Evolutionary conservation across 805 yeast species (phyloP).

Genomic region (Candida dajiaensis): DNA sequence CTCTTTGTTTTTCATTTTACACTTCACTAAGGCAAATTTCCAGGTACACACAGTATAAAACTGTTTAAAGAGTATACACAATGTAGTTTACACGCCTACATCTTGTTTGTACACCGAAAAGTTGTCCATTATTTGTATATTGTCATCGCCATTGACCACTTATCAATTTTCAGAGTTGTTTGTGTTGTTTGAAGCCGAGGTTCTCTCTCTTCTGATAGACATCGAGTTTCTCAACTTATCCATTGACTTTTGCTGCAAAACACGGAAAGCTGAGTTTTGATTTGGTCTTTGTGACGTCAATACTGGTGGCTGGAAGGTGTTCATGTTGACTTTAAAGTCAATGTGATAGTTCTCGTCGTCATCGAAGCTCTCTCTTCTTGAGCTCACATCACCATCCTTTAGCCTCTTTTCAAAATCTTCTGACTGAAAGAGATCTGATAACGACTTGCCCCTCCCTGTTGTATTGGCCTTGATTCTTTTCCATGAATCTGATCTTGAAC

Average conservation of each 20-base stretch:
- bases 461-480: constrained; percentile 5
- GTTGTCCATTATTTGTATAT: too few species aligned
- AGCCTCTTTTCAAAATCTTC: constrained; percentile 7
- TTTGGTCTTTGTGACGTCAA: neutral
- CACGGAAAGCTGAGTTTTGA: neutral
- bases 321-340: constrained; percentile 3
- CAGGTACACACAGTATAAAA: too few species aligned
- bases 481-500: constrained; percentile 3
- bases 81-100: too few species aligned
- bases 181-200: too few species aligned
- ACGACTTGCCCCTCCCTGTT: neutral
- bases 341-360: constrained; percentile 6
- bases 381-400: constrained; percentile 2
- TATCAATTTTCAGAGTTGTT: neutral
- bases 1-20: too few species aligned
- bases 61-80: too few species aligned
- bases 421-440: constrained; percentile 6
- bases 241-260: neutral
- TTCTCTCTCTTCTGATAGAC: neutral
- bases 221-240: neutral
- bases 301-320: neutral
- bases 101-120: too few species aligned
- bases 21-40: too few species aligned
- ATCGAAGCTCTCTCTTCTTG: neutral
- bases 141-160: too few species aligned